Conservation (phyloP, 371 early-diverging fungal species). For the Mucor ambiguus region DNA sequence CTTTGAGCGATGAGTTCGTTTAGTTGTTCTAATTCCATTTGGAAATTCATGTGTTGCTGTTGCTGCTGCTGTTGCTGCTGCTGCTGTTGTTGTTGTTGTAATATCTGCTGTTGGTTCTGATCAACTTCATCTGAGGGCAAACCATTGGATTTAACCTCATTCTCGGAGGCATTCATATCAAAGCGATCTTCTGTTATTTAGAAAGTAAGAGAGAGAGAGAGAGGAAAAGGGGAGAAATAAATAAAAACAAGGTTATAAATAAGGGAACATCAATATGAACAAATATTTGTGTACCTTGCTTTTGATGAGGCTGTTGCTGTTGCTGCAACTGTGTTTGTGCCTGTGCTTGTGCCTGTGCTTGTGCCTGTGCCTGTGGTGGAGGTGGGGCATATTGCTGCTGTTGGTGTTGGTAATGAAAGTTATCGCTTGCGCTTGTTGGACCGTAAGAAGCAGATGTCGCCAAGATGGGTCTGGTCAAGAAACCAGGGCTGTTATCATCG, state of each 20-base stretch:
- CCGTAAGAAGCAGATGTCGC: constrained; percentile 30
- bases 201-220: not conserved
- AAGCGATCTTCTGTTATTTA: constrained; percentile 6
- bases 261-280: constrained; percentile 4
- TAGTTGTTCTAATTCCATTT: constrained; percentile 40
- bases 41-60: constrained; percentile 19
- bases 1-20: constrained; percentile 36
- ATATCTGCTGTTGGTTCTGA: not conserved
- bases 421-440: constrained; percentile 9
- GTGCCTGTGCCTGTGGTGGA: not conserved
- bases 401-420: not conserved
- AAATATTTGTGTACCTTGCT: constrained; percentile 11
- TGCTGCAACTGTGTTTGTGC: no score
- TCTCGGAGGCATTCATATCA: not conserved
- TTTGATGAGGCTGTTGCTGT: not conserved
- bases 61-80: constrained; percentile 3
- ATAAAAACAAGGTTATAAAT: constrained; percentile 6
- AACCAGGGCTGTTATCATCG: not conserved
- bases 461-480: constrained; percentile 12
- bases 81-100: not conserved
- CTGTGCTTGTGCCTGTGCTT: no score
- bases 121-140: constrained; percentile 4
- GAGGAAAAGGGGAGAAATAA: not conserved
- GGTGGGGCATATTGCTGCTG: constrained; percentile 5
- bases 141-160: not conserved